Evolutionary conservation across 1,284 basidiomycete genomes (phyloP), one percentile per base, ranked within the genome.

Genomic region (Moesziomyces sp.): DNA sequence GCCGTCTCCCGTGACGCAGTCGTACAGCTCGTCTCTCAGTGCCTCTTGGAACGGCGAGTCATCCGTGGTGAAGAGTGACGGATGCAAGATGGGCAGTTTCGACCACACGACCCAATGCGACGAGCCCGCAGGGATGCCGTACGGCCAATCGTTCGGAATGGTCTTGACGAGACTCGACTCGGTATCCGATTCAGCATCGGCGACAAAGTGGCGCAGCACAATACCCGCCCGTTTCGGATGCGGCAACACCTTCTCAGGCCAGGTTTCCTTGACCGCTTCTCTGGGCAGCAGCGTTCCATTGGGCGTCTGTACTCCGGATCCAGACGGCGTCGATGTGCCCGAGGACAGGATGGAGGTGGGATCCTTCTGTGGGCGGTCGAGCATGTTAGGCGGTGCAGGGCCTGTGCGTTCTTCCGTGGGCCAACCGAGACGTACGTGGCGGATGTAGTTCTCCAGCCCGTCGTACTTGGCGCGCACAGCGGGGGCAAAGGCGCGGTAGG

Each of bases 131-230:
- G 79, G 79, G n/a, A 80, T 62, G n/a, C 58, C 77, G 43, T 80
- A 80, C 16, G 79, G 79, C 79, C 79, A 80, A 42, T 80, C 78
- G 51, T 80, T 79, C 2, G 66, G 72, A 13, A 80, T 72, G 8
- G 44, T 35, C 35, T 74, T 76, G 23, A 73, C 68, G 30, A 55
- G 21, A 13, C 59, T 54, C 24, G 8, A 35, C 13, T 75, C 64
- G 6, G 35, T 57, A 7, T 49, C 38, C 3, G 11, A 10, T 21
- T 63, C 59, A 0, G 60, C 49, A 48, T 74, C 74, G 6, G 47
- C 46, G 19, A 67, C 58, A 49, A 77, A 78, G 53, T 68, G 64
- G 8, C 58, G 9, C 42, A 66, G 23, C 9, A 45, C 43, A 1
- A 53, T 52, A 0, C 55, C 57, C 1, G 4, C 16, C 1, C 45